Conservation (phyloP, 2,329 filamentous ascomycete species). For the Diplodia intermedia region DNA sequence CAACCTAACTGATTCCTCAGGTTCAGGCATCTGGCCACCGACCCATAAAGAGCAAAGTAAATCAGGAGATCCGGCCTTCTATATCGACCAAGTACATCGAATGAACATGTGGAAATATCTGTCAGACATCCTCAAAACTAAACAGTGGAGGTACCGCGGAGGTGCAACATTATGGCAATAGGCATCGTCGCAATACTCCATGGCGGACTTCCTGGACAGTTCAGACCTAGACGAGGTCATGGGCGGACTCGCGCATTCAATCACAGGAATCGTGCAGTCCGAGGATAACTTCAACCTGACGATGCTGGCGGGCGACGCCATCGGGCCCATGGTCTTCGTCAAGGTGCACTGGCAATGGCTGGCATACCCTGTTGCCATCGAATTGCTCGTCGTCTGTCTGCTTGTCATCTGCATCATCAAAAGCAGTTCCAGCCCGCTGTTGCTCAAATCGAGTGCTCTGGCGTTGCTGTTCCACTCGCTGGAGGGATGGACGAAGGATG, state of each 20-base stretch:
- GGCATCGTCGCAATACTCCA: too few relatives aligned
- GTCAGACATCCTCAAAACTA: too few relatives aligned
- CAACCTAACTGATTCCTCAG: too few relatives aligned
- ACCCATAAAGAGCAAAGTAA: too few relatives aligned
- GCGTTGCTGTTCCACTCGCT: background rate
- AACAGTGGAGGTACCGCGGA: too few relatives aligned
- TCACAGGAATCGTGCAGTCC: background rate
- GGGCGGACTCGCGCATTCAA: background rate
- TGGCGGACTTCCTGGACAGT: background rate
- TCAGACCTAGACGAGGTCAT: constrained; percentile 1
- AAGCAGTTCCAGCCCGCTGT: background rate
- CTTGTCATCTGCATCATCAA: background rate
- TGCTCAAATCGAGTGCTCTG: background rate
- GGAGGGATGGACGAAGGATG: background rate
- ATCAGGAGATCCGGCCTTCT: too few relatives aligned
- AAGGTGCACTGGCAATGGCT: background rate
- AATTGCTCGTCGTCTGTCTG: background rate
- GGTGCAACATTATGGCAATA: too few relatives aligned
- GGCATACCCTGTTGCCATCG: background rate
- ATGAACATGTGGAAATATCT: too few relatives aligned
- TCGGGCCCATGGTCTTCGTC: background rate
- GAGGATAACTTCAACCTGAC: background rate
- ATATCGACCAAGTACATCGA: too few relatives aligned
- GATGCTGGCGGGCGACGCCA: background rate
- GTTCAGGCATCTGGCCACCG: too few relatives aligned